Conservation (phyloP, 2,329 filamentous ascomycete species). For the Sporothrix curviconia region DNA sequence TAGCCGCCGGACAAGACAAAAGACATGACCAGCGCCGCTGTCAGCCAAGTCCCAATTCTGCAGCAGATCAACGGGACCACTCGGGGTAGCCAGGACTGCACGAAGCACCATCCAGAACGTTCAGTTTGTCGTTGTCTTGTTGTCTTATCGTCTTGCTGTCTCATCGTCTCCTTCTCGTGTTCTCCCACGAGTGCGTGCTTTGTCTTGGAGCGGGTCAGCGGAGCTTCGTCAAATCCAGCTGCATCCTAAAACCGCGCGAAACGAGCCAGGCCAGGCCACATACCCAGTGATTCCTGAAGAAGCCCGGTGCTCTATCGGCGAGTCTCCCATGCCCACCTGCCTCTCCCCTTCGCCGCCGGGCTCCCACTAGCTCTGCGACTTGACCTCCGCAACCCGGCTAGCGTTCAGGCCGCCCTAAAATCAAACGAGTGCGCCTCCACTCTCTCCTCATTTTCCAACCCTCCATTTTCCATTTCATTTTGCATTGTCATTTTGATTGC, state of each 20-base stretch:
- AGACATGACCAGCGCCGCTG: neutral
- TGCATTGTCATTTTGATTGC: neutral
- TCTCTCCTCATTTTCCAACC: constrained; percentile 7
- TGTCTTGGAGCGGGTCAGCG: neutral
- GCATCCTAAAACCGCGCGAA: neutral
- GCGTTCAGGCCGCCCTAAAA: neutral
- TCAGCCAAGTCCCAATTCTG: neutral
- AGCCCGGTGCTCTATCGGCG: neutral
- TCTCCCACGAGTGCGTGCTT: neutral
- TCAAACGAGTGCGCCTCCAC: neutral
- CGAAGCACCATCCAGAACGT: too few species aligned
- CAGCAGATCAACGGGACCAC: neutral
- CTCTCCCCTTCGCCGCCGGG: neutral
- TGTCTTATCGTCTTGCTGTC: too few species aligned
- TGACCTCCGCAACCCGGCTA: too few species aligned
- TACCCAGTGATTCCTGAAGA: neutral
- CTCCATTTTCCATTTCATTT: neutral
- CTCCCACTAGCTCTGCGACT: neutral
- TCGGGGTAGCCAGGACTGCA: neutral
- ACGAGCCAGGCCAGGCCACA: neutral
- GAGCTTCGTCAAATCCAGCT: neutral
- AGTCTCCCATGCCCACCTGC: neutral
- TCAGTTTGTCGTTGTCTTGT: too few species aligned
- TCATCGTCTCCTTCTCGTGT: neutral
- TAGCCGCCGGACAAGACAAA: neutral